Evolutionary conservation across 495 filamentous ascomycete genomes (phyloP).

Genomic region (Penicillium arizonense): DNA sequence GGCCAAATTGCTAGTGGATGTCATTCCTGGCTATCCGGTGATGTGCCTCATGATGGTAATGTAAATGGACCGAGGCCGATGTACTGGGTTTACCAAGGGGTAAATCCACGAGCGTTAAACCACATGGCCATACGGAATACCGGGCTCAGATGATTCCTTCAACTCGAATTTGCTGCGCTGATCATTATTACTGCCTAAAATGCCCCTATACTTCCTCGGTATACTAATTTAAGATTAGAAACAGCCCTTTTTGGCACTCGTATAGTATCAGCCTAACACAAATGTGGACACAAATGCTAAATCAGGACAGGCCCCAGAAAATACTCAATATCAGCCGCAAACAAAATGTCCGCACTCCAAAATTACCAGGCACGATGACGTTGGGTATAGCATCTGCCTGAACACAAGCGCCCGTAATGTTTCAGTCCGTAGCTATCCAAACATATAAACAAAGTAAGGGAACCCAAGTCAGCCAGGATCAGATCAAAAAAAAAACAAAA

Average conservation of each 20-base stretch:
- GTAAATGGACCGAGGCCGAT: not conserved
- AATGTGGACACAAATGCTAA: too few species aligned
- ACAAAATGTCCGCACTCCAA: too few species aligned
- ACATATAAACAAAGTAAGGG: too few species aligned
- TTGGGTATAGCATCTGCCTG: too few species aligned
- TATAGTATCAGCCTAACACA: too few species aligned
- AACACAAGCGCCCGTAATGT: too few species aligned
- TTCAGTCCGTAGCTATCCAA: too few species aligned
- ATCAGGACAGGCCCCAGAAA: too few species aligned
- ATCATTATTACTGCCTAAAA: not conserved
- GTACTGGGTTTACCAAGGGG: not conserved
- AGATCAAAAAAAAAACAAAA: not conserved
- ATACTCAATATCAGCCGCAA: too few species aligned
- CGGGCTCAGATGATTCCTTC: not conserved
- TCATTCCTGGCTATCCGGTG: not conserved
- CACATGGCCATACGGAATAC: not conserved
- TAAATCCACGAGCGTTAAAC: not conserved
- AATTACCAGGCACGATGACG: too few species aligned
- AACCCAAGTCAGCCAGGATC: too few species aligned
- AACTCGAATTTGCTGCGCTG: not conserved
- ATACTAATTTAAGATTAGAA: not conserved
- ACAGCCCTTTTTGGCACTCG: too few species aligned
- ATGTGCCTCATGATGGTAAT: not conserved
- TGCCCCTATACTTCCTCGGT: not conserved
- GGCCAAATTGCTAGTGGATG: not conserved